A percentile compares a stretch with the other conserved stretches of the same genome.
phyloP scores from a whole-genome alignment of 345 rosid species.

The Eucalyptus regnans region DNA sequence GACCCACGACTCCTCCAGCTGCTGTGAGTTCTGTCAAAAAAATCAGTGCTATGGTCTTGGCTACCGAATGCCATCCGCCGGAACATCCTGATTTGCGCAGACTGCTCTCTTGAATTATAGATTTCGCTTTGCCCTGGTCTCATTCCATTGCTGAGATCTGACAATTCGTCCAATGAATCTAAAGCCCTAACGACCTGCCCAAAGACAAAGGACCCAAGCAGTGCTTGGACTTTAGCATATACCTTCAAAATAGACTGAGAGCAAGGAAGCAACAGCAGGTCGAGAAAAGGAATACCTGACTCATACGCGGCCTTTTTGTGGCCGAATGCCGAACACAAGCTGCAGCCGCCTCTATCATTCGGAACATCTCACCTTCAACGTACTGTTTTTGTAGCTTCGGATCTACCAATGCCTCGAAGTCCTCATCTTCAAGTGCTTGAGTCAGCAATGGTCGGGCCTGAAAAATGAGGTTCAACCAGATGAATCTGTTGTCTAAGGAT shows the following conservation, averaged over 20 bases:
- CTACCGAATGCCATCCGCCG: slow-evolving; percentile 92
- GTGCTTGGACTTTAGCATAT: neutral
- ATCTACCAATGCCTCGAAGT: slow-evolving; percentile 60
- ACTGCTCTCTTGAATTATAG: slow-evolving; percentile 64
- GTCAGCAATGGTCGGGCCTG: slow-evolving; percentile 86
- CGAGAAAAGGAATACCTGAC: slow-evolving; percentile 43
- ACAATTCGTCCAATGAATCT: slow-evolving; percentile 53
- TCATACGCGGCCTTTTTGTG: slow-evolving; percentile 81
- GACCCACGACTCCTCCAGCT: slow-evolving; percentile 78
- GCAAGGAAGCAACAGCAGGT: neutral
- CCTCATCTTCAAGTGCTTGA: slow-evolving; percentile 70
- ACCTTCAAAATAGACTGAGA: neutral
- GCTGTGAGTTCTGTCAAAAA: slow-evolving; percentile 46
- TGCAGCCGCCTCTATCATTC: slow-evolving; percentile 97
- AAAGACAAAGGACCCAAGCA: neutral
- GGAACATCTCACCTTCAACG: slow-evolving; percentile 59
- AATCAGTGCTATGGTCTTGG: slow-evolving; percentile 75
- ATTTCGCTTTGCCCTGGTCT: slow-evolving; percentile 90
- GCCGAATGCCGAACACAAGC: slow-evolving; percentile 95
- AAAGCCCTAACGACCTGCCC: slow-evolving; percentile 80
- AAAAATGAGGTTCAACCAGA: neutral
- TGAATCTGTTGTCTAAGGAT: neutral
- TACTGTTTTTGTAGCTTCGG: slow-evolving; percentile 55
- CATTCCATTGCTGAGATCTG: slow-evolving; percentile 84
- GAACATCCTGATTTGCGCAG: slow-evolving; percentile 93